Evolutionary conservation across 2,329 filamentous ascomycete species (phyloP).

Genomic region (Talaromyces funiculosus): DNA sequence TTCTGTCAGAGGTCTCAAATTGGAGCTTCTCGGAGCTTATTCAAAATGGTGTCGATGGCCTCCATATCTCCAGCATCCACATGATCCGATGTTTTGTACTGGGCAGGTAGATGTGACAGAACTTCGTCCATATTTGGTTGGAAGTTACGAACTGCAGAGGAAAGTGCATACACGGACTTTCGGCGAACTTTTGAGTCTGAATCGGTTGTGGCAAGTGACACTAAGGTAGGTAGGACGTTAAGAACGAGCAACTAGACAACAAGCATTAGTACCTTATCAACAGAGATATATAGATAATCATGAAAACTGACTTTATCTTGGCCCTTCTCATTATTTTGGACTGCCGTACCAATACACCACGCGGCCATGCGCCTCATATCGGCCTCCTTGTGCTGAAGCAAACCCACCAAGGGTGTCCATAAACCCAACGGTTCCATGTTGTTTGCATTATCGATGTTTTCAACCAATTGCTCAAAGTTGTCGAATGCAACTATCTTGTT

Average conservation of each 20-base stretch:
- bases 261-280: too few relatives aligned
- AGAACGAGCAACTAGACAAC: slow-evolving; percentile 46
- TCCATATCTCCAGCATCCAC: slow-evolving; percentile 87
- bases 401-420: slow-evolving; percentile 72
- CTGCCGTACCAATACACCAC: slow-evolving; percentile 91
- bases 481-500: slow-evolving; percentile 81
- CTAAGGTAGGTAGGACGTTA: slow-evolving; percentile 66
- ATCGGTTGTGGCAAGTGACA: slow-evolving; percentile 58
- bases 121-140: slow-evolving; percentile 65
- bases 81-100: slow-evolving; percentile 52
- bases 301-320: slow-evolving; percentile 62
- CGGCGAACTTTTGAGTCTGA: slow-evolving; percentile 62
- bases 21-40: slow-evolving; percentile 52
- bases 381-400: slow-evolving; percentile 63
- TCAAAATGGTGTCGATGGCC: slow-evolving; percentile 69
- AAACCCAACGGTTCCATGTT: slow-evolving; percentile 73
- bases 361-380: slow-evolving; percentile 79
- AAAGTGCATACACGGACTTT: slow-evolving; percentile 87
- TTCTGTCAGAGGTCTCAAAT: slow-evolving; percentile 7
- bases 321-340: slow-evolving; percentile 86
- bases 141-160: slow-evolving; percentile 80
- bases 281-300: not conserved
- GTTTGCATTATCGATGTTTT: slow-evolving; percentile 94
- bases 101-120: slow-evolving; percentile 61
- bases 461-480: slow-evolving; percentile 90